These are phyloP conservation scores for Daldinia caldariorum DNA, from an alignment of 495 filamentous ascomycete genomes.

Conservation along the genomic window DNA sequence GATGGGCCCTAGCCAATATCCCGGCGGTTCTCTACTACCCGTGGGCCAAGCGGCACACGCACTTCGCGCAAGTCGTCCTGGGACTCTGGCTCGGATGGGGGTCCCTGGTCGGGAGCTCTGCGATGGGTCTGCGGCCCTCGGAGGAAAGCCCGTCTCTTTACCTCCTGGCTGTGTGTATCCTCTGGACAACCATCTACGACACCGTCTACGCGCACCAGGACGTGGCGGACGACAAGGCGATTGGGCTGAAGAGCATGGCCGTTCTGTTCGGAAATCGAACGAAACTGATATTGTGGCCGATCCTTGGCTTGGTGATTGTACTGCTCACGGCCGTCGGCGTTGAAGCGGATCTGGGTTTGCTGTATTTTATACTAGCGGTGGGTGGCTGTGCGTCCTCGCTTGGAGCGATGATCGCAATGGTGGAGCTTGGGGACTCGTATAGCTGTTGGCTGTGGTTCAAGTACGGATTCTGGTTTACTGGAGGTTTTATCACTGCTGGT, in stretches of 20 bases:
- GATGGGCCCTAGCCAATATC: constrained; percentile 40
- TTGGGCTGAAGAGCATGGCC: constrained; percentile 51
- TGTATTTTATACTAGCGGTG: constrained; percentile 30
- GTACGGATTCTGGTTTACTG: constrained; percentile 41
- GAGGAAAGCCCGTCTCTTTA: no score
- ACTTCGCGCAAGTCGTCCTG: constrained; percentile 52
- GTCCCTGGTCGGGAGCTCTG: constrained; percentile 15
- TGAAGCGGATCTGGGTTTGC: constrained; percentile 15
- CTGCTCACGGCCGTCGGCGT: constrained; percentile 22
- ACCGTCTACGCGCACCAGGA: constrained; percentile 59
- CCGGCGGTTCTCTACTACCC: constrained; percentile 49
- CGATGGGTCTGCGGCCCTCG: no score
- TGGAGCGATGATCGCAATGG: constrained; percentile 43
- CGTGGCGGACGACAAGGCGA: constrained; percentile 52
- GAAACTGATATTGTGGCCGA: constrained; percentile 31
- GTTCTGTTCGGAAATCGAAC: constrained; percentile 42
- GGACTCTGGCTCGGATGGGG: constrained; percentile 46
- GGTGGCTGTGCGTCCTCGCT: constrained; percentile 30
- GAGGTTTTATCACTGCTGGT: constrained; percentile 27
- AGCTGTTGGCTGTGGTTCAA: constrained; percentile 50
- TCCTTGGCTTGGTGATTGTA: constrained; percentile 12
- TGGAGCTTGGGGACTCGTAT: constrained; percentile 41
- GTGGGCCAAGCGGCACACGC: constrained; percentile 51
- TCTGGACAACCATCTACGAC: constrained; percentile 56
- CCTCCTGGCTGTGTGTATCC: constrained; percentile 31